Evolutionary conservation across 2,329 filamentous ascomycete species (phyloP).

Genomic region (Penicillium digitatum): DNA sequence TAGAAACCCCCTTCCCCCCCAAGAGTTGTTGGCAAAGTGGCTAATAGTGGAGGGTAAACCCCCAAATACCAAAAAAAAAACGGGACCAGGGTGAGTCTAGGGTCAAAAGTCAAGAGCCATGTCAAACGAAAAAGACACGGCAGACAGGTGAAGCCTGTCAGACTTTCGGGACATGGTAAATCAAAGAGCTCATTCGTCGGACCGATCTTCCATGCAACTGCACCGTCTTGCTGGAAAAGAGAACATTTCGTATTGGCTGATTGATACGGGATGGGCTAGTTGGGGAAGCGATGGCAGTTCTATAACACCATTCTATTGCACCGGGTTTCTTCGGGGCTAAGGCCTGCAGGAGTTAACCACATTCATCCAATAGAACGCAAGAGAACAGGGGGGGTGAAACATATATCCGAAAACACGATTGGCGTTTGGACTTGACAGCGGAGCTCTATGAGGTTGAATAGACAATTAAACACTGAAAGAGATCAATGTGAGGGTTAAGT

Average conservation of each 20-base stretch:
- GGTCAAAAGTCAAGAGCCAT: slow-evolving; percentile 1
- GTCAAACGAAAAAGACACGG: background rate
- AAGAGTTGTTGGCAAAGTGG: background rate
- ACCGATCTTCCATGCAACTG: slow-evolving; percentile 7
- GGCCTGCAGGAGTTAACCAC: slow-evolving; percentile 15
- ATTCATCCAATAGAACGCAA: slow-evolving; percentile 2
- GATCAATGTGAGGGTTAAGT: background rate
- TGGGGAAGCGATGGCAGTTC: slow-evolving; percentile 8
- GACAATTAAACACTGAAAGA: background rate
- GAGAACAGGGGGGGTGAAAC: slow-evolving; percentile 11
- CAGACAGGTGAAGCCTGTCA: slow-evolving; percentile 12
- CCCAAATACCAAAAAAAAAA: background rate
- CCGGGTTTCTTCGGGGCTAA: slow-evolving; percentile 13
- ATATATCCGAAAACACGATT: background rate
- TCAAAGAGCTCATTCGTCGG: slow-evolving; percentile 11
- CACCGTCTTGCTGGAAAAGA: slow-evolving; percentile 1
- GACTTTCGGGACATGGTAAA: slow-evolving; percentile 10
- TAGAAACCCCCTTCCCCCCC: background rate
- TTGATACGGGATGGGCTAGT: slow-evolving; percentile 9
- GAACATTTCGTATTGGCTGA: slow-evolving; percentile 8
- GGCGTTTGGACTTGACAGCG: slow-evolving; percentile 7
- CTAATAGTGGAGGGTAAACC: background rate
- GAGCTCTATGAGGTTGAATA: background rate
- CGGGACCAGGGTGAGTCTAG: background rate
- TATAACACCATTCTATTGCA: background rate